Evolutionary conservation across 352 stramenopile genomes (phyloP), one percentile per base, ranked within the genome.

Genomic region (Globisporangium irregulare): DNA sequence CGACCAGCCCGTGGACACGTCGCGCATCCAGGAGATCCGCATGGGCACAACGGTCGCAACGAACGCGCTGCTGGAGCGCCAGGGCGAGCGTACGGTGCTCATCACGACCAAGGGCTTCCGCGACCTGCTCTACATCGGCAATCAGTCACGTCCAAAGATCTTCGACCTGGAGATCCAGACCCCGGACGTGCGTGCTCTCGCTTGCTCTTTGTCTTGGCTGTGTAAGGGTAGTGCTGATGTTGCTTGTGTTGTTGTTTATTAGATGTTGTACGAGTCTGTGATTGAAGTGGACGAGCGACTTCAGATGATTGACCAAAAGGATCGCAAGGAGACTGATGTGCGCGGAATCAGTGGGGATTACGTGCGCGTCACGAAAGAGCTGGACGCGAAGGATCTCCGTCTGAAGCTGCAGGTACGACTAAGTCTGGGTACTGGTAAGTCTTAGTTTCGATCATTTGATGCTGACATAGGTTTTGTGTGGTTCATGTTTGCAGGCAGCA

Each of bases 41-140:
- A 99, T 99, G 98, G 98, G 80, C 79, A 67, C 64, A 9, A 99
- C 98, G 4, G 98, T 99, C 14, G 98, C 98, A 1, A 99, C 98
- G n/a, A 99, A 99, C 74, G 98, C 97, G 6, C 81, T 99, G 72
- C 77, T 99, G 38, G 98, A 99, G 79, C 82, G 97, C 54, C 84
- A 99, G 62, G 98, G 98, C 24, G 96, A 98, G 71, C 83, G 89
- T 22, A 98, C 94, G 67, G 97, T 92, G 57, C 82, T 99, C 2
- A 77, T 99, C 7, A 98, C 93, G 12, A 99, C 97, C 10, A 81
- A 94, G 64, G 97, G 97, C 50, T 99, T 99, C 79, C 81, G 82
- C 48, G 97, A 99, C 78, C 75, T 99, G 61, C 84, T 99, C 25
- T 95, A 98, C 77, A 99, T 99, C 81, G 97, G 97, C 34, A 99